Conservation (phyloP, 2,329 filamentous ascomycete species). For the Penicillium sp. region DNA sequence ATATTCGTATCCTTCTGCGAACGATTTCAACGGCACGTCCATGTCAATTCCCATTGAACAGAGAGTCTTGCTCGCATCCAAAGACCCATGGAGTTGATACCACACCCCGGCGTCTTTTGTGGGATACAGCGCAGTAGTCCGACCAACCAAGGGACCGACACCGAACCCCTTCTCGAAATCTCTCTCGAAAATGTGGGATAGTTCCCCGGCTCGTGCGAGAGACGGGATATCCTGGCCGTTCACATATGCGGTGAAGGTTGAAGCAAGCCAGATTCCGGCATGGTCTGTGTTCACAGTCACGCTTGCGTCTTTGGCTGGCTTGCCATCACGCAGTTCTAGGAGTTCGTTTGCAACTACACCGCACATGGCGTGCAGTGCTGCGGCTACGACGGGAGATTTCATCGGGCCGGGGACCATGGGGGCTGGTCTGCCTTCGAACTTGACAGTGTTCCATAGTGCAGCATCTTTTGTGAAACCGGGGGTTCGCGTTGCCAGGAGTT, state of each 20-base stretch:
- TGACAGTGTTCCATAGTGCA: conserved; percentile 29
- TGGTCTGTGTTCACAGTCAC: conserved; percentile 50
- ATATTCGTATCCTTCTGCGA: conserved; percentile 22
- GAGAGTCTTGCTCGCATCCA: conserved; percentile 45
- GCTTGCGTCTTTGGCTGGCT: conserved; percentile 3
- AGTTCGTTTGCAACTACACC: conserved; percentile 45
- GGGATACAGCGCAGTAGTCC: conserved; percentile 48
- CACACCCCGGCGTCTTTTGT: conserved; percentile 47
- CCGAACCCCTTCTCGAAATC: conserved; percentile 43
- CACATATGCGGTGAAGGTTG: conserved; percentile 39
- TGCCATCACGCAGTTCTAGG: conserved; percentile 25
- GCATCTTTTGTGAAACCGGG: conserved; percentile 42
- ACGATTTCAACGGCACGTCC: conserved; percentile 10
- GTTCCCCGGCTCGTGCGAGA: conserved; percentile 29
- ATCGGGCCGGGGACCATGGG: conserved; percentile 46
- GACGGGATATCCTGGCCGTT: conserved; percentile 36
- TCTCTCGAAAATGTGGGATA: conserved; percentile 29
- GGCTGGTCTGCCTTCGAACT: conserved; percentile 40
- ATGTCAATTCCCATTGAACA: conserved; percentile 47
- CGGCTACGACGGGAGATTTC: conserved; percentile 43
- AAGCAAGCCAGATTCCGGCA: conserved; percentile 46
- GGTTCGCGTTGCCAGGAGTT: conserved; percentile 37
- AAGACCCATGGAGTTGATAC: conserved; percentile 52
- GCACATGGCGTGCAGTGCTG: conserved; percentile 45
- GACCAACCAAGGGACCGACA: conserved; percentile 35